Base-by-base conservation (phyloP, 1,139 yeast genomes). In the Yamadazyma atlantica region DNA sequence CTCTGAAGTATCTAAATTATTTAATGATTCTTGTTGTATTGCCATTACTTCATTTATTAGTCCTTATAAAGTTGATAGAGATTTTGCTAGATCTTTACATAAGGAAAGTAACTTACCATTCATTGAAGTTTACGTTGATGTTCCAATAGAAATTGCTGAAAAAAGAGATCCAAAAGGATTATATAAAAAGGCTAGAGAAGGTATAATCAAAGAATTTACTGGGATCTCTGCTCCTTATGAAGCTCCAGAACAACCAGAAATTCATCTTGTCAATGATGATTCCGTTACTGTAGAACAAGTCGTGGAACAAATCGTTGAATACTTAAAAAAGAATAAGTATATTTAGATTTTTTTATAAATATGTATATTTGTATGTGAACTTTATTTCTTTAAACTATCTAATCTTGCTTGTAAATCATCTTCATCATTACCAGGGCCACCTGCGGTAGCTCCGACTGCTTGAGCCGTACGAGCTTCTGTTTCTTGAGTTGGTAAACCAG, bases 191-290 rank as follows among this genome's bases (percentile, higher is more conserved):
- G 97, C 97, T 16, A 81, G 97, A 60, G 95, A 89, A 54, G 97
- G 97, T 23, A 71, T 85, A 46, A 90, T 90, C 60, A 87, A 87
- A 65, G 96, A 90, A 58, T 90, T 90, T 67, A 90, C 97, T 16
- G 97, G 97, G 40, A 83, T 90, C 44, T 82, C 90, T 50, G 97
- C 96, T 12, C 97, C 97, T 28, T 90, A 90, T 60, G 97, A 90
- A 69, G 94, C 86, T 2, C 97, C 97, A 34, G 83, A 76, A 47
- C 57, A 66, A 25, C 86, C 97, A 29, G 97, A 90, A 66, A 73
- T 90, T 46, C 92, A 84, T 57, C 68, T 90, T 57, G 78, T 78
- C 53, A 87, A 92, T 46, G 60, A 63, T 36, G 75, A 82, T 52
- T 28, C 30, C 9, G 69, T 73, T 41, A 65, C 85, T 21, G 76